Percentiles rank a stretch among this genome's conserved stretches.
Evolutionary conservation across 192 early-diverging fungal species (phyloP).

Genomic region (Kappamyces sp.): DNA sequence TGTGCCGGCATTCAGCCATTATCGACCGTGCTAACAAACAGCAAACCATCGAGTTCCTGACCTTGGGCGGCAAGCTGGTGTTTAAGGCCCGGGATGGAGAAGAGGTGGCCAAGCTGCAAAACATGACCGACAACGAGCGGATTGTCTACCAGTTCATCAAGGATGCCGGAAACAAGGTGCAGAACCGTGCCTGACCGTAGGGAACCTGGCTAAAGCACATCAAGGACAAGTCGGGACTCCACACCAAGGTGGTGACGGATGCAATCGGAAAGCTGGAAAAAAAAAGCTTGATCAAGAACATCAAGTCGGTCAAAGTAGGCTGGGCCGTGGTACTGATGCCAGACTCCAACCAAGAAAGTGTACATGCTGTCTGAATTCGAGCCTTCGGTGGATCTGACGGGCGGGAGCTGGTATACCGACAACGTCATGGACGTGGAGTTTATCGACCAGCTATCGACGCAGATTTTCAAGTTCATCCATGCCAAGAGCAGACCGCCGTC

Average conservation of each 20-base stretch:
- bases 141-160: conserved; percentile 75
- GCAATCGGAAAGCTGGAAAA: conserved; percentile 75
- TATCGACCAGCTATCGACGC: conserved; percentile 67
- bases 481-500: conserved; percentile 21
- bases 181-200: conserved; percentile 16
- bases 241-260: conserved; percentile 66
- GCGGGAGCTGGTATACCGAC: conserved; percentile 90
- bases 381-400: conserved; percentile 82
- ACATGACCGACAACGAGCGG: conserved; percentile 20
- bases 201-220: conserved; percentile 81
- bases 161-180: conserved; percentile 70
- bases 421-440: conserved; percentile 87
- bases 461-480: conserved; percentile 70
- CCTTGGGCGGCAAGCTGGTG: conserved; percentile 28
- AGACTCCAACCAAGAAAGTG: conserved; percentile 78
- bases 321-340: conserved; percentile 8
- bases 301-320: conserved; percentile 81
- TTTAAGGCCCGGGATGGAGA: conserved; percentile 36
- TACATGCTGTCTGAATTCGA: conserved; percentile 83
- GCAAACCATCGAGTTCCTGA: conserved; percentile 38
- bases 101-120: conserved; percentile 19
- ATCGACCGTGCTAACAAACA: background rate
- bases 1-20: too few species aligned
- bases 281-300: conserved; percentile 71
- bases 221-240: conserved; percentile 71